Conservation (phyloP, 75 land plant genomes). For the Azolla pinnata region DNA sequence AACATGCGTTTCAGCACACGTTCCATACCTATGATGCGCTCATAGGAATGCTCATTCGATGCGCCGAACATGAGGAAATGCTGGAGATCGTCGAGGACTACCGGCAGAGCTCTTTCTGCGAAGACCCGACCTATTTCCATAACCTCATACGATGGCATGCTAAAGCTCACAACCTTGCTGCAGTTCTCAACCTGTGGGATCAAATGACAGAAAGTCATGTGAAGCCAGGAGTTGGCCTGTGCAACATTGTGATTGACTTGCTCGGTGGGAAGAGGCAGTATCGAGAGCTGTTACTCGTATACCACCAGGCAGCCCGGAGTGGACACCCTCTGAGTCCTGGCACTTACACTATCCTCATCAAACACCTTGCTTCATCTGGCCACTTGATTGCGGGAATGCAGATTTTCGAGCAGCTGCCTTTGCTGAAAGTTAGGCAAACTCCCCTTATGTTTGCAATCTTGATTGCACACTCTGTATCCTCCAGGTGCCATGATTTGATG, state of each 20-base stretch:
- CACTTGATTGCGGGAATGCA: slow-evolving; percentile 34
- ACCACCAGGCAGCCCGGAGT: slow-evolving; percentile 25
- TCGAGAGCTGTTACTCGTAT: slow-evolving; percentile 24
- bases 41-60: slow-evolving; percentile 33
- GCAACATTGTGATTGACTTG: slow-evolving; percentile 44
- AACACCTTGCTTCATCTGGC: slow-evolving; percentile 35
- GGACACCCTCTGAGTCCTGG: slow-evolving; percentile 48
- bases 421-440: slow-evolving; percentile 44
- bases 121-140: slow-evolving; percentile 20
- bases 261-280: slow-evolving; percentile 26
- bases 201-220: slow-evolving; percentile 7
- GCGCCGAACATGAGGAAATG: slow-evolving; percentile 18
- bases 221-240: slow-evolving; percentile 27
- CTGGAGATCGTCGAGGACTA: slow-evolving; percentile 22
- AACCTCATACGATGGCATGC: slow-evolving; percentile 44
- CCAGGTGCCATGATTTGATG: slow-evolving; percentile 17
- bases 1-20: slow-evolving; percentile 22
- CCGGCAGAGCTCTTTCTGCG: slow-evolving; percentile 18
- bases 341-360: slow-evolving; percentile 48
- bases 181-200: slow-evolving; percentile 17
- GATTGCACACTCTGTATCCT: slow-evolving; percentile 19
- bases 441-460: slow-evolving; percentile 36
- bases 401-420: slow-evolving; percentile 39
- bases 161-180: slow-evolving; percentile 29
- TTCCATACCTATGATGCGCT: slow-evolving; percentile 26